Evolutionary conservation across 2,329 filamentous ascomycete genomes (phyloP).

Genomic region (Xylaria sp.): DNA sequence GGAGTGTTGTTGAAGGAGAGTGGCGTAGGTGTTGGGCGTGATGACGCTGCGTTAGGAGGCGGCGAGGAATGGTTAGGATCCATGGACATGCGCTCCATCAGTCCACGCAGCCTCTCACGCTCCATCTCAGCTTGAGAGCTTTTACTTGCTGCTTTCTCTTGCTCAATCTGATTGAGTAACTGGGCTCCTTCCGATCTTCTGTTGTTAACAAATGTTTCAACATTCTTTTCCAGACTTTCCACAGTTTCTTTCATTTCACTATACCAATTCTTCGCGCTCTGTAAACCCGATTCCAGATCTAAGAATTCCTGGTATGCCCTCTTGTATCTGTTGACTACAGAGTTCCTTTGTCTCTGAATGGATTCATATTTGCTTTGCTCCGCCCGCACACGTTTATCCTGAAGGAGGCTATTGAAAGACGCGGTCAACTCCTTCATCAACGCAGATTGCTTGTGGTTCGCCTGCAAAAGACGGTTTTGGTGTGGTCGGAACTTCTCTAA

Average conservation of each 20-base stretch:
- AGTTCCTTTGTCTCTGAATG: conserved; percentile 83
- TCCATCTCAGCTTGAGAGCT: conserved; percentile 79
- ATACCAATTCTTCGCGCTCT: conserved; percentile 93
- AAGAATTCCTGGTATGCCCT: conserved; percentile 92
- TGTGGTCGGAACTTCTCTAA: conserved; percentile 97
- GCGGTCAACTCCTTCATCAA: conserved; percentile 94
- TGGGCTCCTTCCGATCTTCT: conserved; percentile 90
- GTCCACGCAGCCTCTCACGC: conserved; percentile 82
- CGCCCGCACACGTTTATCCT: conserved; percentile 91
- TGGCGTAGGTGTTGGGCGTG: conserved; percentile 57
- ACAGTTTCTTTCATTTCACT: conserved; percentile 95
- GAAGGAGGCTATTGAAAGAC: conserved; percentile 86
- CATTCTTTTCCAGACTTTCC: conserved; percentile 91
- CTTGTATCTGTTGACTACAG: conserved; percentile 88
- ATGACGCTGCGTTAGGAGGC: conserved; percentile 53
- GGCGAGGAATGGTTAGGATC: conserved; percentile 65
- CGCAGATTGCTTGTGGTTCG: conserved; percentile 93
- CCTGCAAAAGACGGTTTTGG: conserved; percentile 89
- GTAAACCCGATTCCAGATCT: conserved; percentile 85
- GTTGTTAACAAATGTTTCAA: conserved; percentile 97
- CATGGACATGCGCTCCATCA: conserved; percentile 97
- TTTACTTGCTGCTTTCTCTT: conserved; percentile 73
- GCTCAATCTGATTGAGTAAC: conserved; percentile 87
- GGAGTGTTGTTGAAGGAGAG: conserved; percentile 59
- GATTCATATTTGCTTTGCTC: conserved; percentile 96